phyloP scores from a whole-genome alignment of 2,329 filamentous ascomycete species.

The Sphaceloma murrayae region DNA sequence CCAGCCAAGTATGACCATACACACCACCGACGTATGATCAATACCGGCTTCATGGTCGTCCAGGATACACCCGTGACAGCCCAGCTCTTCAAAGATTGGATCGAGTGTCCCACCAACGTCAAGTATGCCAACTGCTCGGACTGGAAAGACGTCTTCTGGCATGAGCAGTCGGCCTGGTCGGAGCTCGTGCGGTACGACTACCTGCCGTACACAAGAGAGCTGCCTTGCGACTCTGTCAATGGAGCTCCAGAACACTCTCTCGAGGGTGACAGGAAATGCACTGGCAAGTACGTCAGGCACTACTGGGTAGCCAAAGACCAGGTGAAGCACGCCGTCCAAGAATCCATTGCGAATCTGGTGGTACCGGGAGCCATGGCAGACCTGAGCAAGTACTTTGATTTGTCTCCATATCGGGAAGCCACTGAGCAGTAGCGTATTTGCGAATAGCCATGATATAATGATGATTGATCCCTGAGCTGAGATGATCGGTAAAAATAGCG shows the following conservation, averaged over 20 bases:
- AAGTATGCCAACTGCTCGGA: constrained; percentile 27
- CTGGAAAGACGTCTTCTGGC: constrained; percentile 26
- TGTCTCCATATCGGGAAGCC: no score
- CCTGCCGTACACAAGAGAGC: constrained; percentile 15
- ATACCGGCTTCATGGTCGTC: constrained; percentile 38
- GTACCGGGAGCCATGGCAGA: constrained; percentile 1
- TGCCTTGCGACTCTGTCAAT: constrained; percentile 29
- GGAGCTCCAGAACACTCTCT: constrained; percentile 23
- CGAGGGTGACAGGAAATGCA: constrained; percentile 27
- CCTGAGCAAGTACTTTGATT: constrained; percentile 1
- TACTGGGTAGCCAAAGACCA: constrained; percentile 11
- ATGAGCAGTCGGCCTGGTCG: constrained; percentile 29
- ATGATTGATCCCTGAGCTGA: no score
- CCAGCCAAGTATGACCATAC: constrained; percentile 29
- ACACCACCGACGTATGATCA: constrained; percentile 34
- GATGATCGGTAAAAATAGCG: no score
- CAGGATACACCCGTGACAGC: constrained; percentile 29
- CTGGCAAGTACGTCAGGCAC: constrained; percentile 32
- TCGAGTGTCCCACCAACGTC: constrained; percentile 26
- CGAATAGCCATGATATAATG: neutral
- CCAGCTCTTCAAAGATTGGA: constrained; percentile 28
- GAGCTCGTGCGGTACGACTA: constrained; percentile 30
- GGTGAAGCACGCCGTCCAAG: constrained; percentile 5
- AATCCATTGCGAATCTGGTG: constrained; percentile 1
- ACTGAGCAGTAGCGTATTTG: neutral